Evolutionary conservation across 2,329 filamentous ascomycete genomes (phyloP).

Genomic region (Macrophomina phaseolina): DNA sequence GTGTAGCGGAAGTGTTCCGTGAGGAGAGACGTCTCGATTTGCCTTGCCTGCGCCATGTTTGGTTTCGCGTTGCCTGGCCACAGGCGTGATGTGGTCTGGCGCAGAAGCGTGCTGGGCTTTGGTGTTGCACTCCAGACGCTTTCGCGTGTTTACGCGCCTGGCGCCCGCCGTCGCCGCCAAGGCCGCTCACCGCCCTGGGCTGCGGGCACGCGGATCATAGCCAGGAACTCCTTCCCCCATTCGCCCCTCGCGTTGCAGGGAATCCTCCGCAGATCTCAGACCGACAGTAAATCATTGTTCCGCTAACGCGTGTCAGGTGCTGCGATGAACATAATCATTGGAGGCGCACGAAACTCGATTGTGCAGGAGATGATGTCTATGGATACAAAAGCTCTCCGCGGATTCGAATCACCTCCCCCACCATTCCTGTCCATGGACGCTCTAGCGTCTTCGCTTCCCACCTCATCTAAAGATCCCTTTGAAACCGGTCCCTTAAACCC

Average conservation of each 20-base stretch:
- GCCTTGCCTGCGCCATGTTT: constrained; percentile 51
- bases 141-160: constrained; percentile 23
- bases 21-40: constrained; percentile 67
- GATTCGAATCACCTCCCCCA: constrained; percentile 12
- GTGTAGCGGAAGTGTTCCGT: constrained; percentile 97
- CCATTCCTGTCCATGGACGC: constrained; percentile 16
- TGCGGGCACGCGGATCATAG: constrained; percentile 12
- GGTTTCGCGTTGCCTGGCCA: constrained; percentile 1
- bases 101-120: not conserved
- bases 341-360: constrained; percentile 22
- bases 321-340: not conserved
- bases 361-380: constrained; percentile 22
- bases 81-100: constrained; percentile 4
- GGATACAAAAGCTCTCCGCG: constrained; percentile 19
- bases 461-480: constrained; percentile 13
- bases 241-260: constrained; percentile 8
- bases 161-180: not conserved
- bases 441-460: constrained; percentile 21
- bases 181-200: constrained; percentile 11
- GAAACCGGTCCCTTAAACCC: constrained; percentile 20
- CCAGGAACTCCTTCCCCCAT: not conserved
- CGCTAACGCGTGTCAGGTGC: constrained; percentile 16
- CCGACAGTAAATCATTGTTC: constrained; percentile 11
- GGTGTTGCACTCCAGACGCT: constrained; percentile 15
- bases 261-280: constrained; percentile 21